These are phyloP conservation scores for Pythium sukuiense DNA, from an alignment of 352 stramenopile genomes.

Conservation along the genomic window DNA sequence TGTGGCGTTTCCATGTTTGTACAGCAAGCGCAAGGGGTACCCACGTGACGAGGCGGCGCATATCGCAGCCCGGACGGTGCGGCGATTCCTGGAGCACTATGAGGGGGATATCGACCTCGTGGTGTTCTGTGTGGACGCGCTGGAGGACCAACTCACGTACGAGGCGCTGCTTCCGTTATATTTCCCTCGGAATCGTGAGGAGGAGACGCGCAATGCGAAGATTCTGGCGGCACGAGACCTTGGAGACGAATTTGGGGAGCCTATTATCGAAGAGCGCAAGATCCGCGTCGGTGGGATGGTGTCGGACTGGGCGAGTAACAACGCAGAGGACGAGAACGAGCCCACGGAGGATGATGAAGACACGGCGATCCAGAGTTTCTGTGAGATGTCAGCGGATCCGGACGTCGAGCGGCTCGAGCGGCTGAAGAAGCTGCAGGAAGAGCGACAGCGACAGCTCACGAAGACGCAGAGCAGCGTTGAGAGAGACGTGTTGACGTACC, in stretches of 20 bases:
- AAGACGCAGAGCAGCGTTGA: slow-evolving; percentile 15
- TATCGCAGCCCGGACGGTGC: slow-evolving; percentile 63
- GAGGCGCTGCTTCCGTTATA: slow-evolving; percentile 68
- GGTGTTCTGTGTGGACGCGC: slow-evolving; percentile 64
- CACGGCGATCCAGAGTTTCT: slow-evolving; percentile 52
- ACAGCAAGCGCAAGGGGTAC: slow-evolving; percentile 71
- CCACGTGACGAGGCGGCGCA: slow-evolving; percentile 78
- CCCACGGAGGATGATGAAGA: slow-evolving; percentile 35
- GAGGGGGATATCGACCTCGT: slow-evolving; percentile 52
- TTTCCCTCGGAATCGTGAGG: slow-evolving; percentile 51
- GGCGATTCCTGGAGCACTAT: slow-evolving; percentile 81
- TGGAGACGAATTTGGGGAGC: slow-evolving; percentile 72
- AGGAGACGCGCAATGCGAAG: slow-evolving; percentile 33
- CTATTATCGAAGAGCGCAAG: slow-evolving; percentile 78
- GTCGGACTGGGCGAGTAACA: slow-evolving; percentile 5
- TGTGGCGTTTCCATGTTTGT: slow-evolving; percentile 80
- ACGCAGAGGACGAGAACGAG: slow-evolving; percentile 30
- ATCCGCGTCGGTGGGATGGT: slow-evolving; percentile 59
- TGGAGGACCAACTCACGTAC: slow-evolving; percentile 65
- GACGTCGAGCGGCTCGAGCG: slow-evolving; percentile 53
- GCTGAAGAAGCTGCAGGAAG: slow-evolving; percentile 38
- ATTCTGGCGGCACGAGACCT: slow-evolving; percentile 41
- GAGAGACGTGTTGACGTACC: slow-evolving; percentile 34
- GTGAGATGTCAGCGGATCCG: slow-evolving; percentile 55
- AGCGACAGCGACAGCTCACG: slow-evolving; percentile 35